These are phyloP conservation scores for Trichoderma aggressivum DNA, from an alignment of 2,329 filamentous ascomycete genomes.

Conservation along the genomic window DNA sequence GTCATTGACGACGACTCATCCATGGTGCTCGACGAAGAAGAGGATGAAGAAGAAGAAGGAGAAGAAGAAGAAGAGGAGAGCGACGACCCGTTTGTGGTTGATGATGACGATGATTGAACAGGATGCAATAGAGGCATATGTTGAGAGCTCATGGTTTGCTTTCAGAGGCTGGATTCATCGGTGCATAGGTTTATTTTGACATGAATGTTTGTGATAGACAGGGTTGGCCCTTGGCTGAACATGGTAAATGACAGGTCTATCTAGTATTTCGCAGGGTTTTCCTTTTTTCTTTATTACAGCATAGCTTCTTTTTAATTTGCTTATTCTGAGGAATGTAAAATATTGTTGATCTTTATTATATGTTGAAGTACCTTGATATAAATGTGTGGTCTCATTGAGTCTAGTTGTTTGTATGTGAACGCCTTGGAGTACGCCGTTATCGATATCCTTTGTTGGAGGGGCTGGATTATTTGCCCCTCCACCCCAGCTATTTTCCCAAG, in stretches of 20 bases:
- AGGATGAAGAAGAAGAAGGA: constrained; percentile 30
- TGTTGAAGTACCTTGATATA: neutral
- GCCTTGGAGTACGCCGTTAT: too few species aligned
- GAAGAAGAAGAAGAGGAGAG: constrained; percentile 31
- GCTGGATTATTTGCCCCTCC: neutral
- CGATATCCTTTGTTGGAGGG: neutral
- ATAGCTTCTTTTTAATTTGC: neutral
- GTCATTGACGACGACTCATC: constrained; percentile 40
- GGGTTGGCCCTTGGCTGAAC: neutral
- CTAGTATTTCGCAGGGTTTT: neutral
- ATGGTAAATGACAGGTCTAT: neutral
- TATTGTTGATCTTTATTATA: neutral
- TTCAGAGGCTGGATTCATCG: neutral
- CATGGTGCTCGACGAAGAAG: constrained; percentile 30
- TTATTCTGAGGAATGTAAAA: neutral
- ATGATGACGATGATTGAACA: constrained; percentile 38
- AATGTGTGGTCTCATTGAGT: neutral
- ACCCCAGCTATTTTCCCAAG: neutral
- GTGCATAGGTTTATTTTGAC: neutral
- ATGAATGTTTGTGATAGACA: neutral
- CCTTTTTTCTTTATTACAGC: neutral
- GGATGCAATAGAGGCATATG: neutral
- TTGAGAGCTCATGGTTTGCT: neutral
- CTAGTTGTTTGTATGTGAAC: neutral
- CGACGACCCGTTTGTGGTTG: constrained; percentile 47